Conservation (phyloP, 805 yeast species). For the Kluyveromyces aestuarii region DNA sequence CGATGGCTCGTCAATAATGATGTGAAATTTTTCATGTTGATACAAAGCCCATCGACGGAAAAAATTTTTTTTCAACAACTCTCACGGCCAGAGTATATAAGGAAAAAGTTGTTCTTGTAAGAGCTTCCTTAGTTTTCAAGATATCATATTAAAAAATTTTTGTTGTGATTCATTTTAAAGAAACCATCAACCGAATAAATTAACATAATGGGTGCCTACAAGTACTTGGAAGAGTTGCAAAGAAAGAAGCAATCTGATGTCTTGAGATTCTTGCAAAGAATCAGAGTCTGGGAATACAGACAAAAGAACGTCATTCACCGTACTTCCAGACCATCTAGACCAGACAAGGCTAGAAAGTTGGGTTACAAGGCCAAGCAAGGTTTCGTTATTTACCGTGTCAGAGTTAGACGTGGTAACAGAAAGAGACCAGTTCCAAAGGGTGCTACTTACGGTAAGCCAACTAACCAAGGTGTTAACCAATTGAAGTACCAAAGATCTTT, state of each 20-base stretch:
- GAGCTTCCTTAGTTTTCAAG: too few species aligned
- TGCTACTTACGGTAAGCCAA: conserved; percentile 99
- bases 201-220: conserved; percentile 95
- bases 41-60: too few species aligned
- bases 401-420: conserved; percentile 99
- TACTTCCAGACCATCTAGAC: conserved; percentile 97
- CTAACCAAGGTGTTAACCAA: conserved; percentile 99
- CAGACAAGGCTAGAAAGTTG: conserved; percentile 99
- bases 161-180: too few species aligned
- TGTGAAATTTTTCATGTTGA: neutral
- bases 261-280: conserved; percentile 95
- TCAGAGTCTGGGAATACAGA: conserved; percentile 99
- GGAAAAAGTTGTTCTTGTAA: too few species aligned
- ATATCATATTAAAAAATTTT: too few species aligned
- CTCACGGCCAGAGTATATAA: too few species aligned
- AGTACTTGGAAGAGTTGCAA: conserved; percentile 97
- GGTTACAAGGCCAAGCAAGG: conserved; percentile 99
- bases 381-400: conserved; percentile 94
- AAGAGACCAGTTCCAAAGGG: conserved; percentile 99
- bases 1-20: neutral
- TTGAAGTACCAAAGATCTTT: conserved; percentile 98
- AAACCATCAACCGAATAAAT: conserved; percentile 5
- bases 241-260: conserved; percentile 99
- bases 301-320: conserved; percentile 98
- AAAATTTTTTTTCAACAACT: too few species aligned